Conservation (phyloP, 352 stramenopile genomes). For the Phytophthora agathidicida region DNA sequence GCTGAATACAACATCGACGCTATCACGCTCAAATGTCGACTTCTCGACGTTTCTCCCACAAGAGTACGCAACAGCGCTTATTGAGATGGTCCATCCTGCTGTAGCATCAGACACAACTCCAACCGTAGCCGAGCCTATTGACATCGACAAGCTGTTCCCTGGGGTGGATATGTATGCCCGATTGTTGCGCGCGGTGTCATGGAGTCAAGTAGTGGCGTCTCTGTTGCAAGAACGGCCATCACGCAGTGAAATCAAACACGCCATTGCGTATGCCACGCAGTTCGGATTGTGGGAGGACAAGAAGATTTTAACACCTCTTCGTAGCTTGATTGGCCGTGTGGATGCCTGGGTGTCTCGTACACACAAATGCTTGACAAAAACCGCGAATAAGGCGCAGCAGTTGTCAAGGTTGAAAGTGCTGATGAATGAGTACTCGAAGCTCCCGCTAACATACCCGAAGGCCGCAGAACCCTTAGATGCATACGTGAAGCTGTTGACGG, state of each 20-base stretch:
- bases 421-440: constrained; percentile 90
- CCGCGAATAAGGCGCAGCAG: constrained; percentile 61
- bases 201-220: constrained; percentile 75
- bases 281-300: constrained; percentile 78
- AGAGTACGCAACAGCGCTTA: constrained; percentile 54
- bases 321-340: constrained; percentile 73
- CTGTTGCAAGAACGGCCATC: constrained; percentile 81
- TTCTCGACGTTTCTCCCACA: constrained; percentile 45
- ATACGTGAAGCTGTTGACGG: constrained; percentile 42
- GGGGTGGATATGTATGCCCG: constrained; percentile 70
- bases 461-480: constrained; percentile 41
- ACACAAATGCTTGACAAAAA: constrained; percentile 80
- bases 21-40: constrained; percentile 43
- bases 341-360: constrained; percentile 84
- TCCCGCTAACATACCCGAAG: constrained; percentile 72
- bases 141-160: constrained; percentile 74
- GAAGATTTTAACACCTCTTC: constrained; percentile 67
- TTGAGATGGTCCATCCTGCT: constrained; percentile 28
- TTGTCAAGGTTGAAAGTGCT: constrained; percentile 67
- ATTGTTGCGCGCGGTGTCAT: constrained; percentile 70
- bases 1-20: constrained; percentile 51
- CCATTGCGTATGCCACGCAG: constrained; percentile 66
- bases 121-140: background rate
- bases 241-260: constrained; percentile 56
- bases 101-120: constrained; percentile 7